Conservation (phyloP, 805 yeast genomes). For the Ogataea corticis region DNA sequence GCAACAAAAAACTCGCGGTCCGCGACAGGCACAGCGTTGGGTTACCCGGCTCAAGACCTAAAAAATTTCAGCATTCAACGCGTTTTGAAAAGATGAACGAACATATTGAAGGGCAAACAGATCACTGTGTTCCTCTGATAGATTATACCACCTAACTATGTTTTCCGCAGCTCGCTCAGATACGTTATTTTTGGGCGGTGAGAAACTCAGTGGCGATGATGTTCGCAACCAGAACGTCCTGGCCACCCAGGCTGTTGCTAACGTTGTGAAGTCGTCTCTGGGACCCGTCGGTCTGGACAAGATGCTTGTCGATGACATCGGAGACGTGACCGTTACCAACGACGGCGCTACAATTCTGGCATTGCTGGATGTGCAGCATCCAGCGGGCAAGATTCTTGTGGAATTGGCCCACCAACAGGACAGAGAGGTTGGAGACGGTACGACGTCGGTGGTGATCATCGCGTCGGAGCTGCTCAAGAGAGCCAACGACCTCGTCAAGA, state of each 20-base stretch:
- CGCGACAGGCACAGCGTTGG: background rate
- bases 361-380: constrained; percentile 94
- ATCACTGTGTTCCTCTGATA: background rate
- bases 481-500: constrained; percentile 90
- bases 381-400: constrained; percentile 96
- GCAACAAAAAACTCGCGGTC: too few species aligned
- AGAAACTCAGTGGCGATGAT: constrained; percentile 93
- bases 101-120: background rate
- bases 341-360: constrained; percentile 97
- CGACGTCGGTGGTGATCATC: constrained; percentile 95
- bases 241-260: constrained; percentile 87
- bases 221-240: constrained; percentile 93
- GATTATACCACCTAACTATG: constrained; percentile 33
- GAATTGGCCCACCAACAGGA: constrained; percentile 99
- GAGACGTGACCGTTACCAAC: constrained; percentile 97
- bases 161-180: constrained; percentile 85
- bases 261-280: constrained; percentile 83
- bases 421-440: constrained; percentile 97
- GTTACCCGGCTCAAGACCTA: constrained; percentile 2
- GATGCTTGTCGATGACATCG: constrained; percentile 98
- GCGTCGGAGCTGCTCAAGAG: constrained; percentile 90
- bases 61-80: constrained; percentile 3
- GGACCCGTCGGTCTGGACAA: constrained; percentile 99
- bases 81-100: constrained; percentile 1
- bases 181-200: constrained; percentile 93